A percentile compares a stretch with the other conserved stretches of the same genome.
phyloP scores from a whole-genome alignment of 208 protist genomes.

The Wallacemonas sp. region DNA sequence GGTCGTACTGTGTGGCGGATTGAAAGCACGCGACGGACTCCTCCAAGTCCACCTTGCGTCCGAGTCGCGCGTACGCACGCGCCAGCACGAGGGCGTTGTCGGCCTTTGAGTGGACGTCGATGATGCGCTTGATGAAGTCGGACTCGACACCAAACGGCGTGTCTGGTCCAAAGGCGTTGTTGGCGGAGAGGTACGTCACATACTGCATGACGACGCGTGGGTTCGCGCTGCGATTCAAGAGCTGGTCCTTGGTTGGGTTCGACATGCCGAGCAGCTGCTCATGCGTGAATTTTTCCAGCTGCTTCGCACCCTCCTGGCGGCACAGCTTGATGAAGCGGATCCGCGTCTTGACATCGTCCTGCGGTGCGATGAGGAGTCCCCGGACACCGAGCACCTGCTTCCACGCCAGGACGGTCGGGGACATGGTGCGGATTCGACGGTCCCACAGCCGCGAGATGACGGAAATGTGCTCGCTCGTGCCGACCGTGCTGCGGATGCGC shows the following conservation, averaged over 20 bases:
- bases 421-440: slow-evolving; percentile 90
- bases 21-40: slow-evolving; percentile 82
- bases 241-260: slow-evolving; percentile 68
- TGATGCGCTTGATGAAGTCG: slow-evolving; percentile 81
- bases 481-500: slow-evolving; percentile 52
- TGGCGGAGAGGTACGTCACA: slow-evolving; percentile 73
- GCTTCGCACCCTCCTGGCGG: slow-evolving; percentile 70
- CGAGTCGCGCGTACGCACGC: slow-evolving; percentile 75
- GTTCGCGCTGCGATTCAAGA: slow-evolving; percentile 67
- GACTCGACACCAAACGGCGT: slow-evolving; percentile 69
- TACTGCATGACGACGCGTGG: slow-evolving; percentile 87
- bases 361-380: slow-evolving; percentile 89
- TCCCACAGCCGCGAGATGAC: slow-evolving; percentile 91
- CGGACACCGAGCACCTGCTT: slow-evolving; percentile 95
- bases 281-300: slow-evolving; percentile 79
- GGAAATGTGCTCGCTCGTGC: slow-evolving; percentile 63
- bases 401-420: slow-evolving; percentile 95
- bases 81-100: slow-evolving; percentile 69
- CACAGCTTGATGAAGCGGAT: slow-evolving; percentile 98
- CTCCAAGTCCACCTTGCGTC: slow-evolving; percentile 46
- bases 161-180: slow-evolving; percentile 50
- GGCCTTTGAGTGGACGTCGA: slow-evolving; percentile 79
- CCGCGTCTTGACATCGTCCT: slow-evolving; percentile 93
- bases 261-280: slow-evolving; percentile 66
- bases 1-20: slow-evolving; percentile 73